phyloP scores from a whole-genome alignment of 352 stramenopile species.

The Pythium volutum region DNA sequence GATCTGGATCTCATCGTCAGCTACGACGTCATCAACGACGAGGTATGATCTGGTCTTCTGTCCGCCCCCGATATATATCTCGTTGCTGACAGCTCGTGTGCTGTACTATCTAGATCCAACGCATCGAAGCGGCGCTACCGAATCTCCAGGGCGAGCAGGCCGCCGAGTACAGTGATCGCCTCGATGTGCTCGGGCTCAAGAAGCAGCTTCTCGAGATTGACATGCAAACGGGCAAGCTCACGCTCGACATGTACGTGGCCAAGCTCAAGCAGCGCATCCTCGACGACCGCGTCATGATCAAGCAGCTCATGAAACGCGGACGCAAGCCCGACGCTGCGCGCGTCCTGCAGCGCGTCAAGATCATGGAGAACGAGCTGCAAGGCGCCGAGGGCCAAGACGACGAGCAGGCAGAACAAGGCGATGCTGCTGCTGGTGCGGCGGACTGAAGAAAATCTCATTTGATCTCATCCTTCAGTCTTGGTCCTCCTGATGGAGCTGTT shows the following conservation, averaged over 20 bases:
- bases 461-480: constrained; percentile 2
- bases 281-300: constrained; percentile 48
- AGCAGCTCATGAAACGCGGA: constrained; percentile 37
- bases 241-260: constrained; percentile 63
- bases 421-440: constrained; percentile 1
- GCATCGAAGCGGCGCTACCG: constrained; percentile 52
- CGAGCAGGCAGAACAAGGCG: no score
- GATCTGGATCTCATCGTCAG: constrained; percentile 73
- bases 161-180: constrained; percentile 46
- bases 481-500: constrained; percentile 18
- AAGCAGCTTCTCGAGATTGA: constrained; percentile 82
- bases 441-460: neutral
- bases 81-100: neutral
- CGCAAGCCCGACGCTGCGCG: constrained; percentile 55
- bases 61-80: neutral
- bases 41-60: constrained; percentile 31
- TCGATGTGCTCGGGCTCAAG: constrained; percentile 69
- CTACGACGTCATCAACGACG: constrained; percentile 85
- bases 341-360: constrained; percentile 70
- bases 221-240: constrained; percentile 79
- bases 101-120: constrained; percentile 41
- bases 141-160: constrained; percentile 33
- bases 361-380: constrained; percentile 76
- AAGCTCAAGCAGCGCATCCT: constrained; percentile 45
- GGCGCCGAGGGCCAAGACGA: constrained; percentile 29